phyloP scores from a whole-genome alignment of 768 basidiomycete genomes.

The Pulveroboletus sp. region DNA sequence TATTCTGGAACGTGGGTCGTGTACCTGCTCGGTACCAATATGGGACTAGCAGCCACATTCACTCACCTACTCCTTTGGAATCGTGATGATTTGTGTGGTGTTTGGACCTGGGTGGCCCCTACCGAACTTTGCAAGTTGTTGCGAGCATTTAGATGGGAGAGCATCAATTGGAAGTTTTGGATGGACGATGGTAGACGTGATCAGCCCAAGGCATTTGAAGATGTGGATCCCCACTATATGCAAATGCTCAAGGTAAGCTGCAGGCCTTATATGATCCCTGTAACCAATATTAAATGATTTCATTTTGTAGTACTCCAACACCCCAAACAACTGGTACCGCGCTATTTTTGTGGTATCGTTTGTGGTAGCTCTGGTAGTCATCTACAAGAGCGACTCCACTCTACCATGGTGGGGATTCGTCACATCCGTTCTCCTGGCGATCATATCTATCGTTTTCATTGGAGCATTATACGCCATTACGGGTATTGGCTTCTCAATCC shows the following conservation, averaged over 20 bases:
- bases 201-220: slow-evolving; percentile 33
- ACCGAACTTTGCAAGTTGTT: slow-evolving; percentile 25
- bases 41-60: slow-evolving; percentile 42
- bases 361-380: slow-evolving; percentile 48
- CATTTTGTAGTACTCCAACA: slow-evolving; percentile 30
- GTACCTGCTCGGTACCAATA: slow-evolving; percentile 13
- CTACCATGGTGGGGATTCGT: slow-evolving; percentile 59
- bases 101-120: slow-evolving; percentile 45
- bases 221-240: slow-evolving; percentile 50
- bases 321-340: slow-evolving; percentile 32
- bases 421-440: slow-evolving; percentile 48
- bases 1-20: slow-evolving; percentile 21
- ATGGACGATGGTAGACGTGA: slow-evolving; percentile 12
- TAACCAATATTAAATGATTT: not conserved
- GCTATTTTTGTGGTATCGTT: slow-evolving; percentile 29
- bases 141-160: slow-evolving; percentile 18
- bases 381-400: slow-evolving; percentile 49
- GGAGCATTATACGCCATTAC: slow-evolving; percentile 52
- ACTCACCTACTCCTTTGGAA: slow-evolving; percentile 53
- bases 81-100: slow-evolving; percentile 40
- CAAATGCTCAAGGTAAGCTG: slow-evolving; percentile 42
- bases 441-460: slow-evolving; percentile 47
- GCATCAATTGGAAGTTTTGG: slow-evolving; percentile 40
- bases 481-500: slow-evolving; percentile 19
- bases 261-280: slow-evolving; percentile 12